These are phyloP conservation scores for Scolecobasidium constrictum DNA, from an alignment of 2,329 filamentous ascomycete species.

Conservation along the genomic window DNA sequence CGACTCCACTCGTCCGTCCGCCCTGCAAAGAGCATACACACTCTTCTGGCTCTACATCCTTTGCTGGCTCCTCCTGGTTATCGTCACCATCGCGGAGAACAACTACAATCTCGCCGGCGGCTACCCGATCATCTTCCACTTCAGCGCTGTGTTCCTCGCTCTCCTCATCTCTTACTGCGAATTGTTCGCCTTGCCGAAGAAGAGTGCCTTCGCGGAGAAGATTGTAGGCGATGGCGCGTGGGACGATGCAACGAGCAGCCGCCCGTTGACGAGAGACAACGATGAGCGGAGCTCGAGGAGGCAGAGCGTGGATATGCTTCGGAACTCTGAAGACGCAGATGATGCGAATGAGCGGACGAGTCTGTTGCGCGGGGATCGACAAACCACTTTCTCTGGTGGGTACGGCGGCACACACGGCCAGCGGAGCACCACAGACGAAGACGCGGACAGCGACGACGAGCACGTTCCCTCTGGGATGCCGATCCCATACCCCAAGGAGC, in stretches of 20 bases:
- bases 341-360: constrained; percentile 46
- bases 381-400: constrained; percentile 42
- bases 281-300: constrained; percentile 13
- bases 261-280: constrained; percentile 5
- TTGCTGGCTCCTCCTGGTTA: constrained; percentile 62
- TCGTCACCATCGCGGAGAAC: constrained; percentile 65
- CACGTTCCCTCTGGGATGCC: constrained; percentile 11
- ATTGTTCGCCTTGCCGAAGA: constrained; percentile 61
- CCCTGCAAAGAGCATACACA: constrained; percentile 70
- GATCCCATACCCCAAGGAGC: constrained; percentile 57
- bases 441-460: constrained; percentile 9
- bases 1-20: constrained; percentile 71
- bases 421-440: constrained; percentile 25
- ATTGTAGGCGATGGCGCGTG: constrained; percentile 23
- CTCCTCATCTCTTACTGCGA: constrained; percentile 69
- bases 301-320: neutral
- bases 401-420: constrained; percentile 28
- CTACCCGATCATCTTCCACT: constrained; percentile 74
- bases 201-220: constrained; percentile 55
- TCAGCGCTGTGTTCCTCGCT: constrained; percentile 63
- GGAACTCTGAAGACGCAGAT: constrained; percentile 20
- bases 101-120: constrained; percentile 61
- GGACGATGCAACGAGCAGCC: constrained; percentile 1
- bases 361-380: constrained; percentile 38
- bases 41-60: constrained; percentile 75